These are phyloP conservation scores for Botrytis paeoniae DNA, from an alignment of 2,329 filamentous ascomycete genomes.

Conservation along the genomic window DNA sequence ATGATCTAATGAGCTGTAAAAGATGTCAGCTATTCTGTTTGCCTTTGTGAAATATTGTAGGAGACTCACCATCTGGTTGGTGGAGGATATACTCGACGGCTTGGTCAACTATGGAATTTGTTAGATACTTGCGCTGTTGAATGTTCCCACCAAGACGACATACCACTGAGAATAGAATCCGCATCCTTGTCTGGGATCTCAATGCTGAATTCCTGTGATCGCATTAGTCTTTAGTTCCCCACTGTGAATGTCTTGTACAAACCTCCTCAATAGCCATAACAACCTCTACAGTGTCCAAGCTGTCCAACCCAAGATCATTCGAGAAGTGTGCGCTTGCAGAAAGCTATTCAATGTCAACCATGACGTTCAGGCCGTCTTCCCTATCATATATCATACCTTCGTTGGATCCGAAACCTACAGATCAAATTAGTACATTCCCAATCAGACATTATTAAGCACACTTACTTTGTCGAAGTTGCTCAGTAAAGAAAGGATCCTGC, in stretches of 20 bases:
- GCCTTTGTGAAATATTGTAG: neutral
- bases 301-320: conserved; percentile 96
- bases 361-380: conserved; percentile 9
- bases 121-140: neutral
- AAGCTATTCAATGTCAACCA: conserved; percentile 57
- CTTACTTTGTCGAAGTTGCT: conserved; percentile 96
- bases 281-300: conserved; percentile 97
- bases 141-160: conserved; percentile 36
- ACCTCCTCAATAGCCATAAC: conserved; percentile 99
- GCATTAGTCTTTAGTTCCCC: conserved; percentile 29
- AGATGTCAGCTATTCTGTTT: neutral
- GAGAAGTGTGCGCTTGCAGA: conserved; percentile 83
- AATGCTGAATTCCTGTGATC: conserved; percentile 61
- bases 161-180: conserved; percentile 74
- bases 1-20: conserved; percentile 36
- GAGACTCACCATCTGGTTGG: conserved; percentile 67
- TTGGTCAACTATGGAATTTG: conserved; percentile 59
- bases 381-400: conserved; percentile 49
- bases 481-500: conserved; percentile 86
- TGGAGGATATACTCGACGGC: conserved; percentile 72
- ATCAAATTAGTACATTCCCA: conserved; percentile 28
- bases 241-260: conserved; percentile 21
- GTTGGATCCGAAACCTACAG: conserved; percentile 63
- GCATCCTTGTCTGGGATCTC: conserved; percentile 80
- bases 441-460: conserved; percentile 21